These are phyloP conservation scores for Cyberlindnera japonica DNA, from an alignment of 805 yeast species.

Conservation along the genomic window DNA sequence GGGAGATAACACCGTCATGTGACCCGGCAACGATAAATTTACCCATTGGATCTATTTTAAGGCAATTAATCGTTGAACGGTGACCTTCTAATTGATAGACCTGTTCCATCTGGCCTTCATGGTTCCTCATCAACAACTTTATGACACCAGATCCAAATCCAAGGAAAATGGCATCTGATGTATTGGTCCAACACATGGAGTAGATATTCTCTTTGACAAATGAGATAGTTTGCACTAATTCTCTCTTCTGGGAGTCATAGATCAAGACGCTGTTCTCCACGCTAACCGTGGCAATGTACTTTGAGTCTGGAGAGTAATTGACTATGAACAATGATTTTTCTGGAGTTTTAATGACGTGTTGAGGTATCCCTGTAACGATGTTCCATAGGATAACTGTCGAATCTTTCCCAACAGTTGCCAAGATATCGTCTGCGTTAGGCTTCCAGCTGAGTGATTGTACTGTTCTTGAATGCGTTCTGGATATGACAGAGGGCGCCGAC, in stretches of 20 bases:
- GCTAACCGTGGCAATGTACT: conserved; percentile 41
- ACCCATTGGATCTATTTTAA: conserved; percentile 52
- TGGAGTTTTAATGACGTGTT: conserved; percentile 31
- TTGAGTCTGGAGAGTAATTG: conserved; percentile 36
- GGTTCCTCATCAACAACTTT: conserved; percentile 22
- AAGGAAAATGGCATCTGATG: conserved; percentile 36
- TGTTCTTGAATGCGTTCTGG: conserved; percentile 36
- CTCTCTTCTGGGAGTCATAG: conserved; percentile 32
- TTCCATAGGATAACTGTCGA: conserved; percentile 46
- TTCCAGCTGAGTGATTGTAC: conserved; percentile 46
- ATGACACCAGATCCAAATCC: conserved; percentile 49
- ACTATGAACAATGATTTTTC: conserved; percentile 28
- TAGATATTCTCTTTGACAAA: conserved; percentile 27
- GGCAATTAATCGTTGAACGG: conserved; percentile 44
- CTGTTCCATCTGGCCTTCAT: conserved; percentile 4
- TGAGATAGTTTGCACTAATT: conserved; percentile 27
- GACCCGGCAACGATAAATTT: conserved; percentile 49
- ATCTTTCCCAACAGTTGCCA: conserved; percentile 50
- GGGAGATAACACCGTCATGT: conserved; percentile 51
- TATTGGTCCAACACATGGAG: conserved; percentile 32
- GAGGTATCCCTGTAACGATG: conserved; percentile 31
- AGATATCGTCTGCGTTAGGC: conserved; percentile 40
- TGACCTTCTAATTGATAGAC: conserved; percentile 39
- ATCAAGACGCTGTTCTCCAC: conserved; percentile 36
- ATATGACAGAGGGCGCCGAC: conserved; percentile 31